Percentiles rank a stretch among this genome's conserved stretches.
These are phyloP conservation scores for Circinella minor DNA, from an alignment of 371 early-diverging fungal species.

Conservation along the genomic window DNA sequence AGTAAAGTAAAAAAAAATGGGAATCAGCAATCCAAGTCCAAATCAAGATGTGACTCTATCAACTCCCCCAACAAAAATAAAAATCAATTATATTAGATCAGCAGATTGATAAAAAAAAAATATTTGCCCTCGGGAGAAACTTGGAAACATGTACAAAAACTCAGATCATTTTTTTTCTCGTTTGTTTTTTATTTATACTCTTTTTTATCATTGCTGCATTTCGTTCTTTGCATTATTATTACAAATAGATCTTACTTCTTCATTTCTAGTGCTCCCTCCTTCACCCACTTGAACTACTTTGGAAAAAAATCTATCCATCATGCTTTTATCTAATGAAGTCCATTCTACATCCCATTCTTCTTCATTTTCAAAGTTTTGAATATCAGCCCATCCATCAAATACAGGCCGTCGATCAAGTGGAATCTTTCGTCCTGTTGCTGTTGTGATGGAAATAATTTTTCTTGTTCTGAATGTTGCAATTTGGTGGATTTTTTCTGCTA, in stretches of 20 bases:
- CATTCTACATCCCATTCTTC: slow-evolving; percentile 52
- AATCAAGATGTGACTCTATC: slow-evolving; percentile 2
- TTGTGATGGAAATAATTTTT: slow-evolving; percentile 45
- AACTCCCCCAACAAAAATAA: slow-evolving; percentile 2
- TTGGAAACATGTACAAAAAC: background rate
- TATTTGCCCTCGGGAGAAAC: background rate
- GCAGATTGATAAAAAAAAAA: slow-evolving; percentile 3
- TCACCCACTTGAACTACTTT: slow-evolving; percentile 25
- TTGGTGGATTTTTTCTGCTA: slow-evolving; percentile 51
- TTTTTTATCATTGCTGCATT: slow-evolving; percentile 1
- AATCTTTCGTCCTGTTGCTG: slow-evolving; percentile 42
- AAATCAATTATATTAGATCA: background rate
- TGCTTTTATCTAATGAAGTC: slow-evolving; percentile 37
- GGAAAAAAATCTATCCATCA: slow-evolving; percentile 42
- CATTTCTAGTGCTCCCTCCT: background rate
- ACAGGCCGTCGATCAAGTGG: slow-evolving; percentile 38
- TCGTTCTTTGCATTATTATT: background rate
- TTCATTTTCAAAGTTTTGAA: slow-evolving; percentile 47
- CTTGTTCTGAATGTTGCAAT: slow-evolving; percentile 53
- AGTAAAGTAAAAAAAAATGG: background rate
- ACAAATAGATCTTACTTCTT: background rate
- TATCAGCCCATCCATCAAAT: slow-evolving; percentile 43
- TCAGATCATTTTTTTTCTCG: background rate
- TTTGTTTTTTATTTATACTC: background rate
- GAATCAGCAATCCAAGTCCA: background rate